Conservation (phyloP, 164 flowering plant genomes). For the Stephania cephalantha region DNA sequence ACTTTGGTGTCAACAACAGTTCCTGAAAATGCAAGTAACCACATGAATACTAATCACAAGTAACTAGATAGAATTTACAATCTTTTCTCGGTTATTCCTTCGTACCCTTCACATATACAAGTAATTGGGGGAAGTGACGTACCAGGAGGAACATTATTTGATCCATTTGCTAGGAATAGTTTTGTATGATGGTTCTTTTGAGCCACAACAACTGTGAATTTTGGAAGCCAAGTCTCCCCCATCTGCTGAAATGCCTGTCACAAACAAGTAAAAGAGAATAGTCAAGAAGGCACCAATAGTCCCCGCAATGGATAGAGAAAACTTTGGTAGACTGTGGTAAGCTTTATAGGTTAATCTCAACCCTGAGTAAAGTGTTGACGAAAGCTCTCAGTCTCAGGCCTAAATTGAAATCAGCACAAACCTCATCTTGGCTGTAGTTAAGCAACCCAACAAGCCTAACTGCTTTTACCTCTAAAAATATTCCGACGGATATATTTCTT, state of each 20-base stretch:
- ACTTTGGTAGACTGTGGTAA: neutral
- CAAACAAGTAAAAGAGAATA: slow-evolving; percentile 6
- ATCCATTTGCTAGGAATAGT: slow-evolving; percentile 50
- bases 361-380: neutral
- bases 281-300: neutral
- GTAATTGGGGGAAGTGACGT: slow-evolving; percentile 8
- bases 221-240: slow-evolving; percentile 58
- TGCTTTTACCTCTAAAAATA: too few species aligned
- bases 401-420: neutral
- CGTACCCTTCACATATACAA: neutral
- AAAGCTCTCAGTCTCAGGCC: neutral
- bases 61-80: slow-evolving; percentile 2
- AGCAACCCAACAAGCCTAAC: too few species aligned
- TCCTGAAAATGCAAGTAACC: slow-evolving; percentile 34
- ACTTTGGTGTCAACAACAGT: slow-evolving; percentile 75
- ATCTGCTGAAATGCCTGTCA: slow-evolving; percentile 54
- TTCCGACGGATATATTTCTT: too few species aligned
- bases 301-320: too few species aligned
- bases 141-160: slow-evolving; percentile 84
- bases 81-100: neutral
- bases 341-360: neutral
- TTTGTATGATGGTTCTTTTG: slow-evolving; percentile 84
- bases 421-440: neutral
- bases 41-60: slow-evolving; percentile 2
- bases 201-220: slow-evolving; percentile 71